Evolutionary conservation across 176 grass and related monocot genomes (phyloP).

Genomic region (Olyra latifolia): DNA sequence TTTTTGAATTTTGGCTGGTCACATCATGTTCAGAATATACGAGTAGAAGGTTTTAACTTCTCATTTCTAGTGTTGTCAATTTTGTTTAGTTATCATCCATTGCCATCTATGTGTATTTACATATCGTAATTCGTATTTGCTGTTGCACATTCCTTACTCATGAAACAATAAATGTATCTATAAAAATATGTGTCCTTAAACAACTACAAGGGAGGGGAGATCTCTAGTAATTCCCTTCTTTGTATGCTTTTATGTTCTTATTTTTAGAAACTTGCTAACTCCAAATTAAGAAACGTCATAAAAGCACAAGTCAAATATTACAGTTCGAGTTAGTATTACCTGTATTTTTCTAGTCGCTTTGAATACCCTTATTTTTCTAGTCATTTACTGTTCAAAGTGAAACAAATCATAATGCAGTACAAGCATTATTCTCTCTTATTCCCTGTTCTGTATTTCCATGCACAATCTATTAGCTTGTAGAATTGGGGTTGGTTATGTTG

Average conservation of each 20-base stretch:
- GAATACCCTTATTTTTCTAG: background rate
- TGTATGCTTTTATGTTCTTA: too few relatives aligned
- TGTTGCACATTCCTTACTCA: background rate
- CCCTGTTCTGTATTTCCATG: background rate
- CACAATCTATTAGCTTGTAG: background rate
- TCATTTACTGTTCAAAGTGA: background rate
- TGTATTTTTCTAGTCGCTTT: background rate
- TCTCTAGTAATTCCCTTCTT: too few relatives aligned
- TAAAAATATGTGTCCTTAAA: background rate
- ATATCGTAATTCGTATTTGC: background rate
- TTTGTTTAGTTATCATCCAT: background rate
- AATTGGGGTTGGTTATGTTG: background rate
- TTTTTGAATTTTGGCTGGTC: background rate
- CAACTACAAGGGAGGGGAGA: too few relatives aligned
- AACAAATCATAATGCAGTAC: background rate
- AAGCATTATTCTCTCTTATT: background rate
- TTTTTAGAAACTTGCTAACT: too few relatives aligned
- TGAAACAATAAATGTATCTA: background rate
- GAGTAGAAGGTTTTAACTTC: background rate
- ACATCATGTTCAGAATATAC: background rate
- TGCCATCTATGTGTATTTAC: background rate
- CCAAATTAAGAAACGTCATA: too few relatives aligned
- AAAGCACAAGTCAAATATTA: too few relatives aligned
- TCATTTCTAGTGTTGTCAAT: background rate
- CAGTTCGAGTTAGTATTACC: conserved; percentile 25